Evolutionary conservation across 208 protist genomes (phyloP), one percentile per base, ranked within the genome.

Genomic region (Tritrichomonas foetus): DNA sequence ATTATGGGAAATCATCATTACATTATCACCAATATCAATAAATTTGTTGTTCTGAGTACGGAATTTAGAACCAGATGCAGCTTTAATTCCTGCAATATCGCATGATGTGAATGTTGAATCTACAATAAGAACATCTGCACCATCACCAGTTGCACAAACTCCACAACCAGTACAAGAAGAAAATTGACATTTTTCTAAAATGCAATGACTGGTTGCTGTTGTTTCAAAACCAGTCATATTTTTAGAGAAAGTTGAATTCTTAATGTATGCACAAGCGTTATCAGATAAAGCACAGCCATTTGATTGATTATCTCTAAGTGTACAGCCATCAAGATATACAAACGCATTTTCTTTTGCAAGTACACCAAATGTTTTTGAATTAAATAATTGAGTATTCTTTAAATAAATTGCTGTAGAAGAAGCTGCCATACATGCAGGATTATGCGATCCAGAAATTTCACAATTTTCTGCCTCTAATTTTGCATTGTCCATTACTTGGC

Each of bases 361-460:
- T 39, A 49, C 78, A 89, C 78, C 78, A 49, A 41, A 89, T 61
- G 78, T 89, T 57, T 47, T 57, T 27, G 78, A 89, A 5, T 47
- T 47, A 27, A 20, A 27, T 20, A 89, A n/a, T 61, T 36, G 8
- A 22, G 41, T 53, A 27, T 36, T n/a, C 0, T 20, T 16, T 0
- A 25, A 89, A 49, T 36, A 89, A 33, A 14, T 33, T 14, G 33
- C 5, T 39, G 27, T 14, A 20, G 53, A 39, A 16, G 53, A 41
- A 39, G 41, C 8, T 8, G 27, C 3, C 13, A 39, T 33, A 5
- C 53, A 27, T 27, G 3, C 9, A 57, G 78, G 78, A n/a, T 89
- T 89, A n/a, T 61, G 44, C 8, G 47, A 89, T 27, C 39, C 47
- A 22, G 47, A 30, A 27, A 89, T 47, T 89, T 44, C 33, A 47